Evolutionary conservation across 352 stramenopile genomes (phyloP), one percentile per base, ranked within the genome.

Genomic region (Globisporangium paroecandrum): DNA sequence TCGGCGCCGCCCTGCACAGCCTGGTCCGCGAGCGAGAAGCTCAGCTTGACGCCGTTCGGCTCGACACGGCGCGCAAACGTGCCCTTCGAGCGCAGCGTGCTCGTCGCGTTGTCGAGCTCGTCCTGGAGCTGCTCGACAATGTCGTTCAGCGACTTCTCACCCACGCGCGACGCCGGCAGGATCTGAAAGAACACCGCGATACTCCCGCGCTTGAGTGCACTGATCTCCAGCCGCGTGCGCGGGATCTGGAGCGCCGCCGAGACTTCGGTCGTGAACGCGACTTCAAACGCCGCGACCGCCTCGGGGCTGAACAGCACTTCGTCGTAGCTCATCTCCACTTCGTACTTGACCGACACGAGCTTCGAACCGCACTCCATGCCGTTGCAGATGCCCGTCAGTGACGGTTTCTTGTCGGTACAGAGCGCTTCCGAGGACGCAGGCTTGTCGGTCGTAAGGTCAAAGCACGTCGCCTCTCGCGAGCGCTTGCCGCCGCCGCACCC

Each of bases 311-410:
- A 90, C 20, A 91, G 71, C 43, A 92, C 78, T 57, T 92, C 84
- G 64, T 92, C 82, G 70, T 82, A 92, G 62, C 81, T 82, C 74
- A 89, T 89, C 70, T 92, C 82, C 8, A 92, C 77, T 64, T 89
- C 65, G 71, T 90, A 92, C 59, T 74, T 78, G 60, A 90, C 76
- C 10, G 78, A 75, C 25, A 91, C 80, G 18, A 88, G 75, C 65
- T 89, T 90, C 18, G 81, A 89, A 13, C 84, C 84, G 58, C 84
- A 92, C 56, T 90, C 82, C 72, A 92, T 89, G 41, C 83, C 77
- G 51, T 91, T 91, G 77, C 83, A 91, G 27, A 91, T 90, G 10
- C 77, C 80, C 20, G 82, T 78, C 24, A 84, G 68, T 34, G 81
- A 81, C 4, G 83, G 83, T 53, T 87, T 88, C 38, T 75, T 77